Base-by-base conservation (phyloP, 805 yeast genomes). In the Saccharomycopsis javanensis region DNA sequence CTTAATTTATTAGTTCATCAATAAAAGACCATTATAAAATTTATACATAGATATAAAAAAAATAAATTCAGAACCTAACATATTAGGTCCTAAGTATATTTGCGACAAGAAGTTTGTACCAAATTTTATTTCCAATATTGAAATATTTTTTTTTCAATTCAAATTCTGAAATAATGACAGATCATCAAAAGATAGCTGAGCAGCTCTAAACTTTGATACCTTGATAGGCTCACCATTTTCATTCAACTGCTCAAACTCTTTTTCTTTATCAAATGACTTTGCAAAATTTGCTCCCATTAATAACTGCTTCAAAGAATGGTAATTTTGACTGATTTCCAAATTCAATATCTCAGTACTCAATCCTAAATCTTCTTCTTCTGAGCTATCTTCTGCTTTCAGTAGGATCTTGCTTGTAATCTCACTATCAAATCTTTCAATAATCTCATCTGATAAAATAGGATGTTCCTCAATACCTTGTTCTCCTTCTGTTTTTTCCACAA, bases 181-280 rank as follows among this genome's bases (percentile, higher is more conserved):
- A 25, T 51, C 37, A 42, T 20, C 15, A 18, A 27, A 35, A 3
- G 30, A 42, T 20, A 42, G 11, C 38, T 58, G 59, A 16, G 87
- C 85, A 10, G 87, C 80, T 64, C 75, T 85, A 68, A 88, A 88
- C 54, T 89, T 72, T 65, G 95, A 86, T 1, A 79, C 71, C 59
- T 75, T 82, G 6, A 79, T 66, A 0, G 82, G 82, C 56, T 80
- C 77, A 0, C 88, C 88, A 38, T 70, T 64, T 56, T 80, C 85
- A 62, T 86, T 89, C 5, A 86, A 71, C 0, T 88, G 89, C 64
- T 86, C 95, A 18, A 80, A 63, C 57, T 82, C 91, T 59, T 69
- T 64, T 45, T 79, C 87, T 53, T 72, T 70, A 1, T 76, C 78
- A 1, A 77, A 69, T 59, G 74, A 72, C 54, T 66, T 70, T 58